These are phyloP conservation scores for Kwoniella sp. DNA, from an alignment of 768 basidiomycete species.

Conservation along the genomic window DNA sequence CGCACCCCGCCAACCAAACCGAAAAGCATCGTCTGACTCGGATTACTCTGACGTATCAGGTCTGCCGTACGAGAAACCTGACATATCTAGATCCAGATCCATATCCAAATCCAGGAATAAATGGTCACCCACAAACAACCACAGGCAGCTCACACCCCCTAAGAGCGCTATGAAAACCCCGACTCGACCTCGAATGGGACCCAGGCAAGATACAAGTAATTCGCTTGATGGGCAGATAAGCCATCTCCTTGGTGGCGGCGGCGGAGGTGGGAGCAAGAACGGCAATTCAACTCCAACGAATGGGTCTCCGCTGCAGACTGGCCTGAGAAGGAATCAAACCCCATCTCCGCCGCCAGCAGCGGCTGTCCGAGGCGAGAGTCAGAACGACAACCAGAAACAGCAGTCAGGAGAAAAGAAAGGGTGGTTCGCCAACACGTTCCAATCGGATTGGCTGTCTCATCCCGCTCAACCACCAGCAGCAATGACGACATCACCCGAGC, in stretches of 20 bases:
- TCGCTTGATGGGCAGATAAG: slow-evolving; percentile 3
- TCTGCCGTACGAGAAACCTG: too few species aligned
- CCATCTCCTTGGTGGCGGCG: neutral
- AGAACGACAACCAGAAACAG: too few species aligned
- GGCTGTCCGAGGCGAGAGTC: neutral
- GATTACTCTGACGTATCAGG: neutral
- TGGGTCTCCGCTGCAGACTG: neutral
- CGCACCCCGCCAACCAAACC: slow-evolving; percentile 5
- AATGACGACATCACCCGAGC: slow-evolving; percentile 5
- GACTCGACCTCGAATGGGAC: neutral
- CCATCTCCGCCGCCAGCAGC: neutral
- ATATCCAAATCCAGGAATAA: neutral
- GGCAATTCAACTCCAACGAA: neutral
- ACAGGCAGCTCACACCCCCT: neutral
- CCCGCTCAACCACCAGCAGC: neutral
- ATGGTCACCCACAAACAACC: neutral
- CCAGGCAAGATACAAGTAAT: neutral
- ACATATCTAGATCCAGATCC: neutral
- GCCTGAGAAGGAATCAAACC: neutral
- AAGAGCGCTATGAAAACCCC: slow-evolving; percentile 1
- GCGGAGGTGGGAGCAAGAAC: neutral
- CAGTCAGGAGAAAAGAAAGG: neutral
- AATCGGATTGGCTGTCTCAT: slow-evolving; percentile 26
- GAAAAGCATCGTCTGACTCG: neutral
- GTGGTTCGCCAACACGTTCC: slow-evolving; percentile 20